Base-by-base conservation (phyloP, 2,329 filamentous ascomycete species). In the Hypoxylon sp. region DNA sequence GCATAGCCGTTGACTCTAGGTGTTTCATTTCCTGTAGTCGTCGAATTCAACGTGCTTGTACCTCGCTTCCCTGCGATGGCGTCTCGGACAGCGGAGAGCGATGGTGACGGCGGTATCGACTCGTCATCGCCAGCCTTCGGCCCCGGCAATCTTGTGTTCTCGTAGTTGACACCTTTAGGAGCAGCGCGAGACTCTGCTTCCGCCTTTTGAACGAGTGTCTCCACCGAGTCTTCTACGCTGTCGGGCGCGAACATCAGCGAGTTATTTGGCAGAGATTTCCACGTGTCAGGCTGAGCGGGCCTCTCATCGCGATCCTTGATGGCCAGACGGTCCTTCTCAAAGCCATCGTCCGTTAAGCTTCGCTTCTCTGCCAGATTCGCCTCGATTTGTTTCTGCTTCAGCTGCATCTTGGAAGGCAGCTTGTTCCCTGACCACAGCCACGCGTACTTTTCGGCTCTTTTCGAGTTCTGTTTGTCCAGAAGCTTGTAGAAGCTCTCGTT, bases 401-500 rank as follows among this genome's bases (percentile, higher is more conserved):
- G 79, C 74, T 94, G 85, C 70, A 91, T 87, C 69, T 92, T 92
- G n/a, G 87, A 88, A 27, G 78, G 89, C 74, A 97, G 84, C 72
- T 94, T 94, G 76, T 98, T 97, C 23, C 88, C 90, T 8, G 86
- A 83, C 87, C 92, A 96, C 41, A 98, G 80, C 90, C 94, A 97
- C 1, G 87, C 87, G 70, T 97, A 90, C 68, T 94, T 96, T 69
- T 93, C 88, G 0, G 90, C 88, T 47, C 83, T 85, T 73, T 92
- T 94, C 60, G 88, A 83, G 70, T 97, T 99, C 70, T 97, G 92
- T 69, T 88, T 90, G 76, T 99, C 95, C 23, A 98, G 79, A 1
- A 99, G 81, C 67, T 88, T 89, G 75, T 97, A 96, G 78, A 99
- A 98, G 67, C 91, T 96, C 72, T 97, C 95, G 71, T 98, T 98